Evolutionary conservation across 1,284 basidiomycete species (phyloP).

Genomic region (Pseudozyma sp.): DNA sequence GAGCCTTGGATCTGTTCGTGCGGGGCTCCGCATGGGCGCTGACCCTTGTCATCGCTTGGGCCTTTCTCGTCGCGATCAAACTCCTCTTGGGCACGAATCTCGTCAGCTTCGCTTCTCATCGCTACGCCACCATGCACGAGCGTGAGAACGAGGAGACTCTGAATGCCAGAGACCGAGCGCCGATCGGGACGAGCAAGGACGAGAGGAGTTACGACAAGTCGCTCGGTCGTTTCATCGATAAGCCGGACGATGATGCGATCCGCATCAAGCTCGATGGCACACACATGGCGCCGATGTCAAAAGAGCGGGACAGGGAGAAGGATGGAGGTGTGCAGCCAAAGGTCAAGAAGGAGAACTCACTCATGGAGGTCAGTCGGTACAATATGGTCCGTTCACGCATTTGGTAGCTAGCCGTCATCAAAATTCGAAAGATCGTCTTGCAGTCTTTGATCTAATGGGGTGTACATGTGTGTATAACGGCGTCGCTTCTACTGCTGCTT

Average conservation of each 20-base stretch:
- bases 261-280: constrained; percentile 57
- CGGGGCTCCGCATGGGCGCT: constrained; percentile 50
- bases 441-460: background rate
- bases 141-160: constrained; percentile 63
- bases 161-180: constrained; percentile 57
- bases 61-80: constrained; percentile 63
- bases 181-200: constrained; percentile 62
- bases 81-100: constrained; percentile 63
- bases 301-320: constrained; percentile 15
- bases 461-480: background rate
- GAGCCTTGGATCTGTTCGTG: constrained; percentile 36
- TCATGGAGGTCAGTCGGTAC: constrained; percentile 66
- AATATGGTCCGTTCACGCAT: constrained; percentile 64
- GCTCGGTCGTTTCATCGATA: constrained; percentile 51
- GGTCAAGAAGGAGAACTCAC: constrained; percentile 32
- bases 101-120: constrained; percentile 58
- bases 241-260: constrained; percentile 57
- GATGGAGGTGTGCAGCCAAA: constrained; percentile 8
- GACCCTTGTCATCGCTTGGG: constrained; percentile 52
- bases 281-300: constrained; percentile 19
- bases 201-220: constrained; percentile 58
- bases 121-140: constrained; percentile 59
- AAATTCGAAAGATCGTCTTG: no score
- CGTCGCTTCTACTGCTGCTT: constrained; percentile 11
- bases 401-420: constrained; percentile 41